Base-by-base conservation (phyloP, 1,284 basidiomycete genomes). In the Mixia osmundae region DNA sequence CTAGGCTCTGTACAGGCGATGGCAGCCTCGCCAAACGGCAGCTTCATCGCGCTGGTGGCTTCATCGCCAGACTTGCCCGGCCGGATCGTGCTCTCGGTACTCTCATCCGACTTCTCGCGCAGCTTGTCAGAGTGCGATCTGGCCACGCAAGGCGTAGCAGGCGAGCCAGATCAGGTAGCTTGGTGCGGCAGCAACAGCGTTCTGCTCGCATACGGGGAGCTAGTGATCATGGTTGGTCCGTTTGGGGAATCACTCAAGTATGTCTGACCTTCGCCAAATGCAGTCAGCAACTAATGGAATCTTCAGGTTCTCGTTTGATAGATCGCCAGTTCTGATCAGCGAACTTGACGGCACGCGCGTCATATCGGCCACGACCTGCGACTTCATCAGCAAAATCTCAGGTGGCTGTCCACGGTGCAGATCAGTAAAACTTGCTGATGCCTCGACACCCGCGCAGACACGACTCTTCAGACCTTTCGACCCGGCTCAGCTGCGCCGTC, bases 161-260 rank as follows among this genome's bases (percentile, higher is more conserved):
- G 51, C 4, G 38, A 52, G 24, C 59, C 61, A 6, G 54, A 65
- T 21, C 71, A 74, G 47, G 71, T 87, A 0, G 76, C 77, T 50
- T 97, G 91, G 91, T 95, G 87, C 51, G 87, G 87, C 4, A 85
- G 85, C 53, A 85, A 97, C 55, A 82, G 83, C 0, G 76, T 97
- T 19, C 66, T 83, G 2, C 65, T 95, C 12, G 74, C 72, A 2
- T 95, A 80, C 76, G 68, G 69, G 25, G 63, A 67, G n/a, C 60
- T 73, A 30, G 75, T 75, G 1, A 60, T 87, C 11, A 65, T 99
- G 32, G 76, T 94, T 7, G 87, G 89, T 2, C 89, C 89, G 3
- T 79, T 73, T 44, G 85, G 83, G 1, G 83, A 89, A 45, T 75
- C 71, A 1, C 59, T 95, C 18, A 68, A 68, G 78, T 87, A 53